Percentiles rank a stretch among this genome's conserved stretches.
These are phyloP conservation scores for Candida tallmaniae DNA, from an alignment of 805 yeast species.

Conservation along the genomic window DNA sequence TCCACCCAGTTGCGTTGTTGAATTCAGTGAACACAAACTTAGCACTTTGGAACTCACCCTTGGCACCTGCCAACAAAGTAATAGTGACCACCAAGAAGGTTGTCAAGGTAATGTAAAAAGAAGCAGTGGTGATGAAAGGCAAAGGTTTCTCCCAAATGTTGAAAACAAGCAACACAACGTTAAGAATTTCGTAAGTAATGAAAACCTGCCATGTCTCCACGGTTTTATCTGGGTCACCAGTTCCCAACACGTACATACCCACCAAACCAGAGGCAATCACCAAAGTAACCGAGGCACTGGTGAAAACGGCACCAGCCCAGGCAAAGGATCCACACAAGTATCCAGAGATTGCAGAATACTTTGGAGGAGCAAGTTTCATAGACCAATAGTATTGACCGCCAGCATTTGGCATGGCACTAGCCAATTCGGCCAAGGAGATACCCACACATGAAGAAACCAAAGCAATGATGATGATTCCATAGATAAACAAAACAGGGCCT, in stretches of 20 bases:
- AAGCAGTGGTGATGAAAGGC: conserved; percentile 46
- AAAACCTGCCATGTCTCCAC: conserved; percentile 48
- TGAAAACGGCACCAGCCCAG: conserved; percentile 41
- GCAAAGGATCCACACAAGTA: conserved; percentile 38
- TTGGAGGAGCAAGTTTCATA: conserved; percentile 34
- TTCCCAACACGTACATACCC: conserved; percentile 14
- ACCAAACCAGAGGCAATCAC: conserved; percentile 25
- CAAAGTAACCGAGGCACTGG: conserved; percentile 36
- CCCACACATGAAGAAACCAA: conserved; percentile 34
- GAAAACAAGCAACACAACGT: conserved; percentile 39
- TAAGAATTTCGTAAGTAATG: conserved; percentile 44
- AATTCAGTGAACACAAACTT: conserved; percentile 51
- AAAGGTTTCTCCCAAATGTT: conserved; percentile 49
- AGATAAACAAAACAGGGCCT: conserved; percentile 21
- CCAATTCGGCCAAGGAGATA: conserved; percentile 34
- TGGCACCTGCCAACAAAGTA: conserved; percentile 47
- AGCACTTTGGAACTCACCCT: conserved; percentile 49
- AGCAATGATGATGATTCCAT: conserved; percentile 37
- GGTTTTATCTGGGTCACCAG: conserved; percentile 31
- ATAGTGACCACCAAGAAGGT: conserved; percentile 53
- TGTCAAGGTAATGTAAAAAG: conserved; percentile 48
- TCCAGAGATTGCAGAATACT: conserved; percentile 33
- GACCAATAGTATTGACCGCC: conserved; percentile 45
- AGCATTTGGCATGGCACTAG: conserved; percentile 37
- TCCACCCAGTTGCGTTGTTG: conserved; percentile 59